phyloP scores from a whole-genome alignment of 495 filamentous ascomycete genomes.

The Stereocaulon alpinum region DNA sequence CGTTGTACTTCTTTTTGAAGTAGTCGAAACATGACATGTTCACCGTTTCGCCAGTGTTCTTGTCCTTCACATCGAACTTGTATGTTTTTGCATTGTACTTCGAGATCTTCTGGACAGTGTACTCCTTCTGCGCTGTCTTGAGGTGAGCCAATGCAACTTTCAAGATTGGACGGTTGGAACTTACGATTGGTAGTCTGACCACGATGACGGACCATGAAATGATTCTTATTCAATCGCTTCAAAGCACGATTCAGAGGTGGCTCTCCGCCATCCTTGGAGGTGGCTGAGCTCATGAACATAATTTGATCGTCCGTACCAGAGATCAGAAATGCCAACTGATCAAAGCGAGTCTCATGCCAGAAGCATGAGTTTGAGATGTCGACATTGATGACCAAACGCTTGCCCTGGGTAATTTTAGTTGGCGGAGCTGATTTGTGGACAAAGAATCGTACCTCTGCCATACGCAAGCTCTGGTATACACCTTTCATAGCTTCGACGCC shows the following conservation, averaged over 20 bases:
- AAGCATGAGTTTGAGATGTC: constrained; percentile 75
- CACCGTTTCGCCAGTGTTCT: constrained; percentile 32
- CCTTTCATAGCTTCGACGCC: constrained; percentile 74
- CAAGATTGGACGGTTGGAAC: neutral
- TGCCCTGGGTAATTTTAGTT: constrained; percentile 28
- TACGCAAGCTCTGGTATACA: constrained; percentile 68
- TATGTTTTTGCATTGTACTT: constrained; percentile 43
- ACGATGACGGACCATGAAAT: constrained; percentile 54
- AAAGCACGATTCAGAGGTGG: constrained; percentile 7
- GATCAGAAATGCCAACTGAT: constrained; percentile 9
- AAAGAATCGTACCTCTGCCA: constrained; percentile 40
- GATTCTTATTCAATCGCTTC: constrained; percentile 40
- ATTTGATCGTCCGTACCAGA: neutral
- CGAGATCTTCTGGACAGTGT: constrained; percentile 53
- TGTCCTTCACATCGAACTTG: constrained; percentile 47
- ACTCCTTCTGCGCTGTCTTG: constrained; percentile 33
- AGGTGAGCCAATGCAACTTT: neutral
- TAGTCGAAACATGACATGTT: constrained; percentile 52
- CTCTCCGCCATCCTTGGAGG: neutral
- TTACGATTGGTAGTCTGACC: constrained; percentile 30
- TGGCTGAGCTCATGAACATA: neutral
- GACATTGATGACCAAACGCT: constrained; percentile 64
- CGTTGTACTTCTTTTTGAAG: constrained; percentile 55
- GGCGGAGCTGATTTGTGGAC: neutral
- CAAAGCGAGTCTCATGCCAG: constrained; percentile 34